Conservation (phyloP, 1,139 yeast species). For the Yamadazyma epiphylla region DNA sequence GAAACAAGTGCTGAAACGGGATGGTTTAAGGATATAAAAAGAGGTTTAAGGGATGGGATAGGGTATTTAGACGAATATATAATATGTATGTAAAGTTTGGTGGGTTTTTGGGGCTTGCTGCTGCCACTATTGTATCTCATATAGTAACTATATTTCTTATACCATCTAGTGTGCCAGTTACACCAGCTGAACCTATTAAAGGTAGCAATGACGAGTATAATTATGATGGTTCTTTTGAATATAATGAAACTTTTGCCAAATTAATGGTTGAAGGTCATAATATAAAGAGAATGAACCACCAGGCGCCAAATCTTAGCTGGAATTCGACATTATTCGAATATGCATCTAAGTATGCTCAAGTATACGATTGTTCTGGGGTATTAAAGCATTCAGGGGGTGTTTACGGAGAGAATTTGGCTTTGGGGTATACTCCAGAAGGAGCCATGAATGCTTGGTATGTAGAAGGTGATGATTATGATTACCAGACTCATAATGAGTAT, state of each 20-base stretch:
- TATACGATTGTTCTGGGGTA: slow-evolving; percentile 33
- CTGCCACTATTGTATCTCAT: too few species aligned
- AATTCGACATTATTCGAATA: slow-evolving; percentile 24
- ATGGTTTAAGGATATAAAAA: too few species aligned
- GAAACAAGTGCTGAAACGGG: not conserved
- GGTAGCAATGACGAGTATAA: not conserved
- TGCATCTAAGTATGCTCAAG: slow-evolving; percentile 26
- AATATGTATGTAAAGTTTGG: too few species aligned
- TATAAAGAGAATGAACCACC: slow-evolving; percentile 24
- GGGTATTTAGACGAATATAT: too few species aligned
- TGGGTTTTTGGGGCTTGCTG: too few species aligned
- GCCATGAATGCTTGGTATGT: slow-evolving; percentile 36
- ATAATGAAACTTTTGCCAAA: slow-evolving; percentile 21
- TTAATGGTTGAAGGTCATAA: slow-evolving; percentile 28
- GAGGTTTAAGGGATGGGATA: too few species aligned
- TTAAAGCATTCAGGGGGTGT: slow-evolving; percentile 32
- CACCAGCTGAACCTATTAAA: not conserved
- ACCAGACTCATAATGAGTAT: slow-evolving; percentile 21
- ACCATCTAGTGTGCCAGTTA: not conserved
- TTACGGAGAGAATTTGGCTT: slow-evolving; percentile 38
- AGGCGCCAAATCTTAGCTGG: slow-evolving; percentile 28
- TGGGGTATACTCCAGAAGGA: slow-evolving; percentile 29
- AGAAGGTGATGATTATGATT: slow-evolving; percentile 27
- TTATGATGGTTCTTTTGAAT: slow-evolving; percentile 11
- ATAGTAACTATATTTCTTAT: not conserved